Conservation (phyloP, 345 rosid genomes). For the Acer saccharum region DNA sequence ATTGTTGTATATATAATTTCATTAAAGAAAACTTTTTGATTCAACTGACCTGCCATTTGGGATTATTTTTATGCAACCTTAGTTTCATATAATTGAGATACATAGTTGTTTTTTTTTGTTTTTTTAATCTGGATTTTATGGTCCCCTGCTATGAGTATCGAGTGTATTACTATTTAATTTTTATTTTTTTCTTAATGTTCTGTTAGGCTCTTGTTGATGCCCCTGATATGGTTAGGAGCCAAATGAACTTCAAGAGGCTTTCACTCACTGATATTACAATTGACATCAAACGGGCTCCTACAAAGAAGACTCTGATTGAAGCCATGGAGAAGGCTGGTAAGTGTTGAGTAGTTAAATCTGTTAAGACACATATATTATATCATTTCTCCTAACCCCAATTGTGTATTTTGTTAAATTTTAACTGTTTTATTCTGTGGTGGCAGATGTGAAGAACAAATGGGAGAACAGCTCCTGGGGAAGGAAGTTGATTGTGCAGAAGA, state of each 20-base stretch:
- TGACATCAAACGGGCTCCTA: conserved; percentile 75
- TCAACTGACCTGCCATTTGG: no score
- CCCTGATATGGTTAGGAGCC: conserved; percentile 89
- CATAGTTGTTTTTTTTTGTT: no score
- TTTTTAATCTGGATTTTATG: not conserved
- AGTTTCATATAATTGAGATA: not conserved
- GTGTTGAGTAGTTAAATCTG: conserved; percentile 13
- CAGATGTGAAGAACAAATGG: conserved; percentile 84
- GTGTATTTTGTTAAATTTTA: not conserved
- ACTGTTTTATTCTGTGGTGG: not conserved
- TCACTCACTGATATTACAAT: conserved; percentile 83
- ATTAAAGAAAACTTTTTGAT: no score
- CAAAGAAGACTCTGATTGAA: conserved; percentile 80
- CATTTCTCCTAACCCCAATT: not conserved
- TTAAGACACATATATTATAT: not conserved
- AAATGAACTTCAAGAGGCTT: conserved; percentile 93
- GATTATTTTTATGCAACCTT: not conserved
- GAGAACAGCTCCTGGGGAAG: conserved; percentile 87
- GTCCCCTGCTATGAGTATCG: not conserved
- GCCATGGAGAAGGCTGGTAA: conserved; percentile 95
- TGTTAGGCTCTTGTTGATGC: conserved; percentile 92
- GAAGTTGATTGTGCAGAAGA: conserved; percentile 70
- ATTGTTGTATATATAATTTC: no score
- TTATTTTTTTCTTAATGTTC: not conserved
- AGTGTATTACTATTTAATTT: not conserved